phyloP scores from a whole-genome alignment of 139 green algal species.

The Chlorella sp. region DNA sequence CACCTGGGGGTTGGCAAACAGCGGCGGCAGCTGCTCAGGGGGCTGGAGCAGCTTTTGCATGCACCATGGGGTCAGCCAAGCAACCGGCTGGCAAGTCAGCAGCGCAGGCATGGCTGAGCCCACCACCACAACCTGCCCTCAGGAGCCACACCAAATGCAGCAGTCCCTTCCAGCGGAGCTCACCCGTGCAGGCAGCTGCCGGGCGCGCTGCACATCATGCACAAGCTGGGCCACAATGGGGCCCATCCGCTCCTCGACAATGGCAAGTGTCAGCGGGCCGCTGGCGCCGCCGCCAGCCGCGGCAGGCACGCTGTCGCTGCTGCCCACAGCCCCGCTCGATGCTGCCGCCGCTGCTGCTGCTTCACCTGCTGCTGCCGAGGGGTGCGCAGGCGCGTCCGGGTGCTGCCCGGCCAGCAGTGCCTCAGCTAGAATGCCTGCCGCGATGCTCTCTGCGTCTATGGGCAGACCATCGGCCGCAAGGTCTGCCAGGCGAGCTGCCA shows the following conservation, averaged over 20 bases:
- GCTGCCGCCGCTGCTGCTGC: neutral
- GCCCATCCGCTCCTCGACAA: conserved; percentile 75
- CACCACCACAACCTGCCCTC: too few relatives aligned
- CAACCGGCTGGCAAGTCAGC: too few relatives aligned
- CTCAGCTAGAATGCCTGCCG: conserved; percentile 85
- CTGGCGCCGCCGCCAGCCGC: neutral
- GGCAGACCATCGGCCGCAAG: conserved; percentile 68
- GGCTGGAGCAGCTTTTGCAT: too few relatives aligned
- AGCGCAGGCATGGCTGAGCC: too few relatives aligned
- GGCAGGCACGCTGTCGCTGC: neutral
- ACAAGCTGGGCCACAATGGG: conserved; percentile 59
- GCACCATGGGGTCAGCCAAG: too few relatives aligned
- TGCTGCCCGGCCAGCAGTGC: conserved; percentile 49
- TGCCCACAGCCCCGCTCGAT: too few relatives aligned
- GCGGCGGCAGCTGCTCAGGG: too few relatives aligned
- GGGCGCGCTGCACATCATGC: conserved; percentile 75
- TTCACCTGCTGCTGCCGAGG: neutral
- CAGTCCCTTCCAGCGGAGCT: too few relatives aligned
- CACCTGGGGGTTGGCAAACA: too few relatives aligned
- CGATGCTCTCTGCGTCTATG: conserved; percentile 86
- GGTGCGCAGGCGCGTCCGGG: neutral
- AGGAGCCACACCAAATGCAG: too few relatives aligned
- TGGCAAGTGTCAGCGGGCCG: conserved; percentile 53
- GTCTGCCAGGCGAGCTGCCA: conserved; percentile 79
- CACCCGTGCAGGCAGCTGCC: conserved; percentile 64